phyloP scores from a whole-genome alignment of 345 rosid genomes.

The Adansonia digitata region DNA sequence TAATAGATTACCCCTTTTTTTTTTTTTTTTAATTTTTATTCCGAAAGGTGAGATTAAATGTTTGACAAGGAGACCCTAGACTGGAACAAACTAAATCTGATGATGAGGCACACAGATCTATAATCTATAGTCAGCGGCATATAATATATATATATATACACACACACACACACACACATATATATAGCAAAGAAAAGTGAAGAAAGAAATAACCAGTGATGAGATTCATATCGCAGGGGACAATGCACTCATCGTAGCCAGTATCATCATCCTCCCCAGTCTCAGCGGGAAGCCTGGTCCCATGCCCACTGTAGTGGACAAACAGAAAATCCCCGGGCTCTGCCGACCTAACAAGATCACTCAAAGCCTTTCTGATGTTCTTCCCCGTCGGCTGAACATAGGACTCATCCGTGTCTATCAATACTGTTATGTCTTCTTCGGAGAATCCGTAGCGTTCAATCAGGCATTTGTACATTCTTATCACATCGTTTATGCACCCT shows the following conservation, averaged over 20 bases:
- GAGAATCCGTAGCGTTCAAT: slow-evolving; percentile 64
- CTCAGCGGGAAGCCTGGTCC: slow-evolving; percentile 96
- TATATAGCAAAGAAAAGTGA: no score
- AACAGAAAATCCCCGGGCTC: slow-evolving; percentile 56
- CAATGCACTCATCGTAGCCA: slow-evolving; percentile 93
- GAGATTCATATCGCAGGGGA: slow-evolving; percentile 93
- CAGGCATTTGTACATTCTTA: slow-evolving; percentile 52
- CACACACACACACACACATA: no score
- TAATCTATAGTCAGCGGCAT: no score
- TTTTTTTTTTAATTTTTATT: neutral
- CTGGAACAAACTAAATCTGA: neutral
- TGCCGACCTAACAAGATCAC: slow-evolving; percentile 54
- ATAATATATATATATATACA: no score
- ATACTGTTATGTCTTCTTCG: slow-evolving; percentile 48
- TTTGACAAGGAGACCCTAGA: neutral
- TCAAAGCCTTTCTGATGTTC: slow-evolving; percentile 56
- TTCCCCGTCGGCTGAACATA: slow-evolving; percentile 70
- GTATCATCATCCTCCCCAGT: slow-evolving; percentile 95
- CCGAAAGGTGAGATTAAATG: neutral
- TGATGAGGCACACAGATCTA: neutral
- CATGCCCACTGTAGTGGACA: slow-evolving; percentile 94
- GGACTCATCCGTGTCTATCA: slow-evolving; percentile 69
- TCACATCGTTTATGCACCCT: slow-evolving; percentile 94
- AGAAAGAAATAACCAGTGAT: slow-evolving; percentile 51
- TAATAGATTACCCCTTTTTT: no score